Percentiles rank a stretch among this genome's conserved stretches.
phyloP scores from a whole-genome alignment of 192 early-diverging fungal genomes.

The Coemansia javaensis region DNA sequence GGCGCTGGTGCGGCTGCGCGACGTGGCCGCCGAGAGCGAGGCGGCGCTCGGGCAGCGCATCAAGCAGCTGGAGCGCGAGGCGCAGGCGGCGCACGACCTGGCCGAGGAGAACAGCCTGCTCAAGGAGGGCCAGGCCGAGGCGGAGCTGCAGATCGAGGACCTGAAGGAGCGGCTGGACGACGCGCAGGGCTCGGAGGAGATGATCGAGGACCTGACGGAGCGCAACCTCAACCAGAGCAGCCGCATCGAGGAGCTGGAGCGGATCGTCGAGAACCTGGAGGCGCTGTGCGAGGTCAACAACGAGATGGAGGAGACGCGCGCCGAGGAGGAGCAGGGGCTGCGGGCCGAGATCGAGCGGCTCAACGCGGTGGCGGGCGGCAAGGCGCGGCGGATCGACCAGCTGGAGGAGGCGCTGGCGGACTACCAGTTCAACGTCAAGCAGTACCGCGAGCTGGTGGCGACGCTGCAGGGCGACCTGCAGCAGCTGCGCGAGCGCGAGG shows the following conservation, averaged over 20 bases:
- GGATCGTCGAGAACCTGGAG: conserved; percentile 79
- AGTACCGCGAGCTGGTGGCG: conserved; percentile 79
- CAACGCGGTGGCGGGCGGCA: conserved; percentile 62
- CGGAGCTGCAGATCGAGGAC: conserved; percentile 78
- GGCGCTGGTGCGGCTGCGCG: conserved; percentile 78
- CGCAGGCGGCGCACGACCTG: conserved; percentile 53
- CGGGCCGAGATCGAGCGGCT: conserved; percentile 73
- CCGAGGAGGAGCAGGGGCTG: conserved; percentile 81
- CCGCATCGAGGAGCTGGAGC: conserved; percentile 69
- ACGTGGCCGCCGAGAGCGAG: conserved; percentile 71
- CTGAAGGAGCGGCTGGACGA: conserved; percentile 79
- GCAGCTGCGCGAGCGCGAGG: conserved; percentile 62
- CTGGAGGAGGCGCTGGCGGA: conserved; percentile 80
- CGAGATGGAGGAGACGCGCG: conserved; percentile 89
- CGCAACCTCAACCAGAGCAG: conserved; percentile 77
- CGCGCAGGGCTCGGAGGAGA: conserved; percentile 72
- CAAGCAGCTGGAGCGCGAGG: conserved; percentile 69
- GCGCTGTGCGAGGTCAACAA: conserved; percentile 85
- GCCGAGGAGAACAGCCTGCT: conserved; percentile 44
- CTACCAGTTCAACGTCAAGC: conserved; percentile 77
- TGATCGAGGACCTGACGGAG: conserved; percentile 77
- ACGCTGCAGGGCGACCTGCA: conserved; percentile 74
- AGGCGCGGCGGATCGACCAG: conserved; percentile 54
- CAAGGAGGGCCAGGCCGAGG: conserved; percentile 53
- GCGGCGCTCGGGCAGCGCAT: conserved; percentile 58